Base-by-base conservation (phyloP, 768 basidiomycete genomes). In the Atractiella rhizophila region DNA sequence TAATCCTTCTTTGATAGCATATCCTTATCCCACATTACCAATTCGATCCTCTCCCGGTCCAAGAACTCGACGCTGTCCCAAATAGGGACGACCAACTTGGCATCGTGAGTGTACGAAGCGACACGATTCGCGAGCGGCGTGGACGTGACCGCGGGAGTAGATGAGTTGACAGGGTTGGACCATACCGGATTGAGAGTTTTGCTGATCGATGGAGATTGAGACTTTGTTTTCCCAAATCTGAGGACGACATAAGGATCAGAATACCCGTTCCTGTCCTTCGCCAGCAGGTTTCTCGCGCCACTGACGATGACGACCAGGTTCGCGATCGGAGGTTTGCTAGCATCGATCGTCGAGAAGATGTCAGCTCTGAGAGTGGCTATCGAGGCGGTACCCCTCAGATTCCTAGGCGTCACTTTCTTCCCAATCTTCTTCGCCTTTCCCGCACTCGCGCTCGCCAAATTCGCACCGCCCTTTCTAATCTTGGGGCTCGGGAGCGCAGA, bases 11-110 rank as follows among this genome's bases (percentile, higher is more conserved):
- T 69, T 52, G 83, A 57, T 49, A 79, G 63, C 25, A 62, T 57
- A 58, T 94, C 86, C 62, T 76, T 83, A 59, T 86, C 85, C 86
- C 88, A 98, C 0, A 85, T 66, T 11, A 91, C 73, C 26, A 82
- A 63, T 58, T 94, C 85, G 31, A 94, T 25, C 3, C 59, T 31
- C 27, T 48, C 45, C 2, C 37, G 12, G 2, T 39, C 43, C 15
- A 25, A 10, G 19, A 45, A 18, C 4, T 37, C 48, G 27, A 45
- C 21, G 16, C 37, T 41, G 27, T 48, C 45, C 33, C 25, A 51
- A 4, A 55, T 18, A 5, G 45, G 43, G 18, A 31, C 25, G 23
- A 32, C 39, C 4, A 37, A n/a, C 19, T 26, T 24, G 29, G 35
- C 32, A 13, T 46, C 44, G 18, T 42, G 13, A 13, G 11, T 15